Conservation (phyloP, 106 monocot genomes). For the Phalaenopsis equestris region DNA sequence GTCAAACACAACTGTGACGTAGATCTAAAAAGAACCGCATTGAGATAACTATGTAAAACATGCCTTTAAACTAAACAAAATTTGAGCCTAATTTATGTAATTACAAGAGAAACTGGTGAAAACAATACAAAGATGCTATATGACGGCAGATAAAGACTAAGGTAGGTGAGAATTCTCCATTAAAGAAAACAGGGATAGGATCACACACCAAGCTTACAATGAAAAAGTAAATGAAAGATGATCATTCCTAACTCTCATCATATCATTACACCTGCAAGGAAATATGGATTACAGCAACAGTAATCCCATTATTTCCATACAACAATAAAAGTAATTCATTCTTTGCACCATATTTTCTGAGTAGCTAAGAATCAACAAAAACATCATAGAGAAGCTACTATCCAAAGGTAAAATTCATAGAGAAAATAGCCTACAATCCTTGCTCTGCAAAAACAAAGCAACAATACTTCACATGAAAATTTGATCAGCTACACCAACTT, state of each 20-base stretch:
- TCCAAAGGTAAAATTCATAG: neutral
- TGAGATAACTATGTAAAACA: no score
- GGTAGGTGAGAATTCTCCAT: neutral
- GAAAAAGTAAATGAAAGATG: neutral
- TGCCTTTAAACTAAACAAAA: neutral
- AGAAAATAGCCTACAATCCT: neutral
- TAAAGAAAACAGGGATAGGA: neutral
- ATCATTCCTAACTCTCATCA: neutral
- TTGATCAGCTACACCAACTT: neutral
- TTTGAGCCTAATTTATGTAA: neutral
- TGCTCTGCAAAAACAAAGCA: slow-evolving; percentile 4
- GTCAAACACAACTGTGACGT: no score
- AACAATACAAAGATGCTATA: neutral
- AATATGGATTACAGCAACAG: neutral
- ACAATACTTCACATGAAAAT: neutral
- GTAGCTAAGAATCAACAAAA: neutral
- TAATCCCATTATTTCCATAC: neutral
- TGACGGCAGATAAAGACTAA: neutral
- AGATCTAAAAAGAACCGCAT: no score
- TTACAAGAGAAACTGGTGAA: neutral
- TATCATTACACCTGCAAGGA: neutral
- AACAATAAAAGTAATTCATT: neutral
- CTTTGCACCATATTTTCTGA: neutral
- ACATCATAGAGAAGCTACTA: neutral
- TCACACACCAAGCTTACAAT: neutral